A percentile compares a stretch with the other conserved stretches of the same genome.
These are phyloP conservation scores for Trypanosoma brucei DNA, from an alignment of 208 protist species.

Conservation along the genomic window DNA sequence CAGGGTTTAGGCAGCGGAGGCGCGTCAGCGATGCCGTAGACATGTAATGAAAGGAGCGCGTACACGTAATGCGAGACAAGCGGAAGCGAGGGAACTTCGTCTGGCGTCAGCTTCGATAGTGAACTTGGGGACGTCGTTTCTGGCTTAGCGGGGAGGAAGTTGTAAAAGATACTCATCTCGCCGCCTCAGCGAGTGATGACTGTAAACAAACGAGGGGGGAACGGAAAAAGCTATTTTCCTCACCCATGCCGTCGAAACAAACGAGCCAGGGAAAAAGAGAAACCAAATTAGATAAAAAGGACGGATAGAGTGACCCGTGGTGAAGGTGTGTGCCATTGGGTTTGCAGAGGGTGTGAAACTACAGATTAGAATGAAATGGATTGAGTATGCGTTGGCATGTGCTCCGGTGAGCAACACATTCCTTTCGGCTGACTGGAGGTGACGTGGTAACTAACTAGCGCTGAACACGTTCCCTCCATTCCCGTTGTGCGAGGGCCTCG, in stretches of 20 bases:
- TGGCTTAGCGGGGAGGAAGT: constrained; percentile 3
- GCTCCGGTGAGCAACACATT: neutral
- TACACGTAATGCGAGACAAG: constrained; percentile 72
- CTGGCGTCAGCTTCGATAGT: constrained; percentile 31
- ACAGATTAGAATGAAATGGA: no score
- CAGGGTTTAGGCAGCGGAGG: constrained; percentile 58
- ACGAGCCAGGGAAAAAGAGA: no score
- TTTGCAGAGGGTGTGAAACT: no score
- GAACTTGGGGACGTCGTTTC: constrained; percentile 4
- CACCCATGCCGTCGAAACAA: no score
- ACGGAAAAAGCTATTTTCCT: no score
- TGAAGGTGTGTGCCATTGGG: no score
- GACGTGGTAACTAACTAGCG: constrained; percentile 2
- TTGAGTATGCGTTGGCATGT: no score
- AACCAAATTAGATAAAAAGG: no score
- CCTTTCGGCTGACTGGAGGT: neutral
- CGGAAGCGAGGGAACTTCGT: constrained; percentile 51
- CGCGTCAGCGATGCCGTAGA: constrained; percentile 49
- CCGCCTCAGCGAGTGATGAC: neutral
- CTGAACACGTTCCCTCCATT: constrained; percentile 16
- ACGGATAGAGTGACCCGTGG: no score
- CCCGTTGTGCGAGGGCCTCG: constrained; percentile 3
- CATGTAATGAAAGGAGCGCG: constrained; percentile 63
- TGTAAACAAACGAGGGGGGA: no score
- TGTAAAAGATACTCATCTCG: constrained; percentile 4